Evolutionary conservation across 306 rosid species (phyloP).

Genomic region (Carpinus viminea): DNA sequence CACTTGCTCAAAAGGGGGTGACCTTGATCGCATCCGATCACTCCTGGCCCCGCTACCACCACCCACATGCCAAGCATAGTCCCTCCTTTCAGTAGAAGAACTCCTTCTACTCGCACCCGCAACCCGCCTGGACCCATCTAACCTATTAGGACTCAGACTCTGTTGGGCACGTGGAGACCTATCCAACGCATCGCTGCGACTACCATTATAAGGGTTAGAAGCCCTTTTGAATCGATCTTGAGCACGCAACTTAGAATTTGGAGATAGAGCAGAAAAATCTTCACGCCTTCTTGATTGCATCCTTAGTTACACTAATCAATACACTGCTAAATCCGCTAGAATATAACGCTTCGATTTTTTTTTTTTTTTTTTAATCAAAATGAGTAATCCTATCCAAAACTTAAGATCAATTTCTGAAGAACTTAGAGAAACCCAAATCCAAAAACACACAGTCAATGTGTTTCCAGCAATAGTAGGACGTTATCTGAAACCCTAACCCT

Average conservation of each 20-base stretch:
- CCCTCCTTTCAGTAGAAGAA: slow-evolving; percentile 53
- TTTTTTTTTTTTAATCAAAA: slow-evolving; percentile 15
- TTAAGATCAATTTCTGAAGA: background rate
- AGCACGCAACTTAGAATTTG: slow-evolving; percentile 39
- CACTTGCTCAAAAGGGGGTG: slow-evolving; percentile 51
- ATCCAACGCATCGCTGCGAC: slow-evolving; percentile 38
- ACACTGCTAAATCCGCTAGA: slow-evolving; percentile 31
- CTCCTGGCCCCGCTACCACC: slow-evolving; percentile 50
- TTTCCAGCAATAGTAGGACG: background rate
- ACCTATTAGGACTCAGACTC: slow-evolving; percentile 56
- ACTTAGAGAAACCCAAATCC: slow-evolving; percentile 15
- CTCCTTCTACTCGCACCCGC: slow-evolving; percentile 40
- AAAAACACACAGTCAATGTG: slow-evolving; percentile 9
- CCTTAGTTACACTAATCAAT: slow-evolving; percentile 21
- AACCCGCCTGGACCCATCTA: slow-evolving; percentile 46
- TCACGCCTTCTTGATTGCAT: slow-evolving; percentile 69
- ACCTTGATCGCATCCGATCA: slow-evolving; percentile 41
- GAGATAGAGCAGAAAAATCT: slow-evolving; percentile 39
- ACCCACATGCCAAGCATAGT: slow-evolving; percentile 52
- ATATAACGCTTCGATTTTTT: background rate
- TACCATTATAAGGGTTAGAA: slow-evolving; percentile 31
- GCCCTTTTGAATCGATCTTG: slow-evolving; percentile 40
- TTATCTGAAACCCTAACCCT: slow-evolving; percentile 38
- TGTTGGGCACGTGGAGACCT: slow-evolving; percentile 41
- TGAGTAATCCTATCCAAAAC: background rate